Conservation (phyloP, 2,329 filamentous ascomycete genomes). For the Thelonectria olida region DNA sequence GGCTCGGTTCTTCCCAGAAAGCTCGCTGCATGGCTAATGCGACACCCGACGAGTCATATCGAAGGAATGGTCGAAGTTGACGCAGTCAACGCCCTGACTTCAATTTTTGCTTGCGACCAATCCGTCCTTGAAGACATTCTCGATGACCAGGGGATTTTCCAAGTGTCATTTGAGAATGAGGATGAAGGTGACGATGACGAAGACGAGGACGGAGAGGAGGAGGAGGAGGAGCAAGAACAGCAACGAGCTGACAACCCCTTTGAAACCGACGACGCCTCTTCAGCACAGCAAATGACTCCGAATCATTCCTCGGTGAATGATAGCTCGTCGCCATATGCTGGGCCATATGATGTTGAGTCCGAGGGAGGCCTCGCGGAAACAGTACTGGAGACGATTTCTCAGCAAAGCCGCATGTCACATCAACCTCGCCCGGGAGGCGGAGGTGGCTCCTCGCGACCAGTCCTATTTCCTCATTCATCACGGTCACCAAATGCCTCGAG, state of each 20-base stretch:
- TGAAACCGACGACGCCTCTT: background rate
- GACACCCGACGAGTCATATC: background rate
- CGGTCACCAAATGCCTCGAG: constrained; percentile 1
- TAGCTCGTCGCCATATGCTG: background rate
- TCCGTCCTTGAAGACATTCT: constrained; percentile 20
- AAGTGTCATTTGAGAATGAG: constrained; percentile 16
- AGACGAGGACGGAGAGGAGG: background rate
- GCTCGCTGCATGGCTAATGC: constrained; percentile 26
- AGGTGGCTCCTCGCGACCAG: background rate
- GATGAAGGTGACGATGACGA: background rate
- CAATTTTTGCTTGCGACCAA: constrained; percentile 22
- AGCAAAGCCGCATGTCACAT: constrained; percentile 4
- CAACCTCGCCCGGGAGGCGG: background rate
- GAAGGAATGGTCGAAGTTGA: constrained; percentile 11
- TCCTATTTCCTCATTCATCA: background rate
- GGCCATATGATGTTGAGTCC: background rate
- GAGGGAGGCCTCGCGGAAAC: constrained; percentile 6
- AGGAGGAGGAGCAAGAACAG: background rate
- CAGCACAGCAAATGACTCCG: constrained; percentile 10
- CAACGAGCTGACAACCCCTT: background rate
- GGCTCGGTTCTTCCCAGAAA: constrained; percentile 25
- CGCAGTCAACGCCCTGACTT: constrained; percentile 18
- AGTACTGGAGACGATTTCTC: background rate
- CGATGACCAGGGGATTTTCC: constrained; percentile 27
- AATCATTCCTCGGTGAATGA: constrained; percentile 1